phyloP scores from a whole-genome alignment of 139 green algal species.

The Picochlorum sp. region DNA sequence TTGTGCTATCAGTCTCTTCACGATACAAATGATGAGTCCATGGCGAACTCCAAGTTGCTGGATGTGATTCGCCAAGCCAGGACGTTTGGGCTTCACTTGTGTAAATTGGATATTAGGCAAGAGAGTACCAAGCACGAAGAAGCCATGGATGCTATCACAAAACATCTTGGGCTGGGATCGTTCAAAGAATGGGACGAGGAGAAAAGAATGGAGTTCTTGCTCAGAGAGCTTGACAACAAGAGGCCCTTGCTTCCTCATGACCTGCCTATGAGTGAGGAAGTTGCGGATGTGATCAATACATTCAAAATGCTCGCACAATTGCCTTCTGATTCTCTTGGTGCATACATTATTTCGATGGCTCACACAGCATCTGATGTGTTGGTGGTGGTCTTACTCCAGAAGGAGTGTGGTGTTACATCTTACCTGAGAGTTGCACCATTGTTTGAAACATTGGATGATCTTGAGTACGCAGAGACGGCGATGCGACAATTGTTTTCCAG shows the following conservation, averaged over 20 bases:
- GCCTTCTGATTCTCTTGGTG: slow-evolving; percentile 59
- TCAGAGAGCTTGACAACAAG: slow-evolving; percentile 62
- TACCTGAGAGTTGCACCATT: slow-evolving; percentile 83
- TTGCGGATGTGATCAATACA: slow-evolving; percentile 78
- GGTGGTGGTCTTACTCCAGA: slow-evolving; percentile 89
- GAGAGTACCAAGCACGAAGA: slow-evolving; percentile 53
- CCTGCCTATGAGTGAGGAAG: slow-evolving; percentile 67
- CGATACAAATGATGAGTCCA: slow-evolving; percentile 44
- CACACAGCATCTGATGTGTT: slow-evolving; percentile 80
- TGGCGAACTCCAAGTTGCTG: slow-evolving; percentile 59
- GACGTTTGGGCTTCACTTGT: slow-evolving; percentile 56
- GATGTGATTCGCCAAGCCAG: slow-evolving; percentile 58
- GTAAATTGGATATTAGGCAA: slow-evolving; percentile 71
- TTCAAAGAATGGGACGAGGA: slow-evolving; percentile 88
- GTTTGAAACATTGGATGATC: slow-evolving; percentile 92
- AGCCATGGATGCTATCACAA: slow-evolving; percentile 82
- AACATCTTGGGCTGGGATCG: slow-evolving; percentile 60
- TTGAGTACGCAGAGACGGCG: slow-evolving; percentile 54
- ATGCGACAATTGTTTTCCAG: slow-evolving; percentile 51
- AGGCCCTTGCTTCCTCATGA: slow-evolving; percentile 78
- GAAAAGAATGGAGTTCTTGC: slow-evolving; percentile 66
- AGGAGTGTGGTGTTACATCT: slow-evolving; percentile 24
- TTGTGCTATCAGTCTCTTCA: slow-evolving; percentile 74
- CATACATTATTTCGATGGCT: slow-evolving; percentile 96
- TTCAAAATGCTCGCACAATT: slow-evolving; percentile 52